Base-by-base conservation (phyloP, 2,329 filamentous ascomycete genomes). In the Diaporthe destruens region DNA sequence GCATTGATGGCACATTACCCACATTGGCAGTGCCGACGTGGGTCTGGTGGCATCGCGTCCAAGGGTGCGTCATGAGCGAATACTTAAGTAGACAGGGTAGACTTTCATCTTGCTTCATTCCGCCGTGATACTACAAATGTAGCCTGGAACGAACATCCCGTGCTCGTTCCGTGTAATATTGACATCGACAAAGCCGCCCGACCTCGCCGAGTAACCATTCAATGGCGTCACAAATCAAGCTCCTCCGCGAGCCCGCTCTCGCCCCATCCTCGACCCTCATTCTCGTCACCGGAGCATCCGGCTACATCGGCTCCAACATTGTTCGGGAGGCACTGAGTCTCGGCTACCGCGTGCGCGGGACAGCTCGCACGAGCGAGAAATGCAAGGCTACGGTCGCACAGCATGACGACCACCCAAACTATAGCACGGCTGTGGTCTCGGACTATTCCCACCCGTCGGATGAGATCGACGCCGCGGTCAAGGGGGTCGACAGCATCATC, bases 321-420 rank as follows among this genome's bases (percentile, higher is more conserved):
- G 81, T 80, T 5, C 79, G 83, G 55, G 79, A 84, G 59, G 76
- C 85, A 14, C 79, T 86, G 0, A 67, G 76, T 0, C 76, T 76
- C 0, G 85, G 85, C 8, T 86, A 83, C 74, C 80, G 79, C 4
- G 85, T 87, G 20, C 83, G 84, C 18, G 85, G 85, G 0, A 85
- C 84, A 2, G 82, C 82, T 18, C 84, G 85, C 0, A 75, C 57
- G 3, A 42, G 34, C 18, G 25, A 71, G n/a, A 68, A 72, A 23
- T 72, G 70, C 70, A 16, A 67, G 32, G 72, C 42, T 34, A 63
- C 74, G 29, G 63, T 72, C 49, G 44, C 55, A 1, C 71, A 75
- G 0, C 67, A 77, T 0, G 81, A 82, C 20, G 79, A 80, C 8
- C 76, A 80, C 25, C 72, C 77, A 0, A 81, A 86, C 32, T 80